Conservation (phyloP, 1,284 basidiomycete species). For the Tilletia horrida region DNA sequence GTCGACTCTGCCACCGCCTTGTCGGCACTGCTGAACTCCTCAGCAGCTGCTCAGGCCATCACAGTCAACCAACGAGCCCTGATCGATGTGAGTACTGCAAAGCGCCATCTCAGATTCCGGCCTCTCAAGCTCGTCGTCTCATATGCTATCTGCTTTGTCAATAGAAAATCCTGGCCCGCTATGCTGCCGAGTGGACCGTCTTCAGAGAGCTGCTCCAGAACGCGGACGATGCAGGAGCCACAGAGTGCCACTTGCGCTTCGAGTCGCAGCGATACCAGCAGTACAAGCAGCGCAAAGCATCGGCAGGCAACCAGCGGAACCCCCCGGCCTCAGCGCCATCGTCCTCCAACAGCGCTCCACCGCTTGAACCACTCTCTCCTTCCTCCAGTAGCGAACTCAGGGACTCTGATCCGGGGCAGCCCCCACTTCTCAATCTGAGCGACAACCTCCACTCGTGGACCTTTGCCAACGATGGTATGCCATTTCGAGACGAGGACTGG, state of each 20-base stretch:
- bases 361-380: background rate
- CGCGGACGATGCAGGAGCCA: constrained; percentile 85
- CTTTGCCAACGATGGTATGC: constrained; percentile 75
- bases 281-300: constrained; percentile 15
- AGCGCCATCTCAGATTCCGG: background rate
- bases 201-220: constrained; percentile 92
- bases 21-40: constrained; percentile 8
- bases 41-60: constrained; percentile 63
- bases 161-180: constrained; percentile 72
- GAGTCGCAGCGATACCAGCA: constrained; percentile 25
- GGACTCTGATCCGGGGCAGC: background rate
- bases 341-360: background rate
- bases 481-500: constrained; percentile 53
- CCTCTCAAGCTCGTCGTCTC: too few relatives aligned
- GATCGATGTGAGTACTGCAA: constrained; percentile 62
- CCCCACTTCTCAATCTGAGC: constrained; percentile 51
- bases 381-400: background rate
- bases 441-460: constrained; percentile 58
- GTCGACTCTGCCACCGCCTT: constrained; percentile 7
- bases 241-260: constrained; percentile 51
- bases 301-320: background rate
- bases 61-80: constrained; percentile 92
- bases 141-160: background rate
- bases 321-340: background rate
- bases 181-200: constrained; percentile 76